Conservation (phyloP, 163 green algal species). For the Prototheca stagnorum region DNA sequence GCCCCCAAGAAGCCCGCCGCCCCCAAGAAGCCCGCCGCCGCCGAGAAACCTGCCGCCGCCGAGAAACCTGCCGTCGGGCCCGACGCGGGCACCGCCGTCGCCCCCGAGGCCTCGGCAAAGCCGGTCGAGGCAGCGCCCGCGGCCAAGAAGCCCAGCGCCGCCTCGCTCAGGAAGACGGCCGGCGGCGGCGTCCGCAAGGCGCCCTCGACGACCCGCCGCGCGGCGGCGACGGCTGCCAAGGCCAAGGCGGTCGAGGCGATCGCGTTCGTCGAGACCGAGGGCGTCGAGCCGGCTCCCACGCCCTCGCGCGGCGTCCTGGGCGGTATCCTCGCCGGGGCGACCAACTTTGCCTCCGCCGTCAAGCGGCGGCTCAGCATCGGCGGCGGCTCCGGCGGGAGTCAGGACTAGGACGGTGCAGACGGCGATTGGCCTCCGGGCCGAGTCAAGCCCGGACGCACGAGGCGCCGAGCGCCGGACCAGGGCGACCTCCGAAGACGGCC, state of each 20-base stretch:
- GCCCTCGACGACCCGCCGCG: background rate
- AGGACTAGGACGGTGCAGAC: background rate
- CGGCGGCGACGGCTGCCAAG: background rate
- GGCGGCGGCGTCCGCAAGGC: background rate
- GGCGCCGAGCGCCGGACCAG: background rate
- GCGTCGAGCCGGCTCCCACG: no score
- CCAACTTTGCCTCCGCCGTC: constrained; percentile 6
- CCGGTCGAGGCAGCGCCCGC: background rate
- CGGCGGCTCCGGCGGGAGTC: background rate
- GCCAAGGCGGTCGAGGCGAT: no score
- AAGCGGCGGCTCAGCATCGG: constrained; percentile 12
- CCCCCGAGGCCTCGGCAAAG: background rate
- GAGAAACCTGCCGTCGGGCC: no score
- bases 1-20: background rate
- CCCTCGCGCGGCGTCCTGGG: constrained; percentile 5
- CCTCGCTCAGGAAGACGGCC: constrained; percentile 2
- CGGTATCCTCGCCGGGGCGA: constrained; percentile 5
- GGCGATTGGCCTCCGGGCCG: background rate
- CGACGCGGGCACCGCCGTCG: no score
- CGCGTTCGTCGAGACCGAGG: no score
- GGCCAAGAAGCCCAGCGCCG: constrained; percentile 10
- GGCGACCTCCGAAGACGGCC: background rate
- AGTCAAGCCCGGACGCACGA: background rate
- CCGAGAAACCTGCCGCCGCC: background rate
- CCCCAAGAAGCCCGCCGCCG: background rate